These are phyloP conservation scores for Wickerhamiella azyma DNA, from an alignment of 805 yeast genomes.

Conservation along the genomic window DNA sequence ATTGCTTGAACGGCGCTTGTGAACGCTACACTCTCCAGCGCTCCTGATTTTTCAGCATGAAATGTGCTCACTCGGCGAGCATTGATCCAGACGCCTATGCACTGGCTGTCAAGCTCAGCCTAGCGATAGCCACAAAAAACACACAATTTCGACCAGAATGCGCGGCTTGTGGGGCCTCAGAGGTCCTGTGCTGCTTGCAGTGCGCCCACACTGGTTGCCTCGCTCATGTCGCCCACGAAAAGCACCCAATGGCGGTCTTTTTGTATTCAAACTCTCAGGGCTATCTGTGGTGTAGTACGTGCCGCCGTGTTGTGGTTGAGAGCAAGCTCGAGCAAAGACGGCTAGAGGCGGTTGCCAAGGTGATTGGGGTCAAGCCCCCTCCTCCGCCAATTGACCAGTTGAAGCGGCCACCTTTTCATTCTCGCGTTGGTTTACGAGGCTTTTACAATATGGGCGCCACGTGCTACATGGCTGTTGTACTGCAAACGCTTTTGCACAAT, in stretches of 20 bases:
- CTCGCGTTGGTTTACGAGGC: conserved; percentile 73
- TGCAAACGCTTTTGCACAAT: conserved; percentile 82
- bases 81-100: neutral
- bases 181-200: conserved; percentile 23
- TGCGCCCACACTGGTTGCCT: conserved; percentile 18
- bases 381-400: neutral
- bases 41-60: too few relatives aligned
- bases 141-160: neutral
- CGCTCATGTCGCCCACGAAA: conserved; percentile 12
- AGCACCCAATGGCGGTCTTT: conserved; percentile 52
- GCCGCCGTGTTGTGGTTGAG: conserved; percentile 59
- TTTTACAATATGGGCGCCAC: conserved; percentile 92
- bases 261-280: conserved; percentile 42
- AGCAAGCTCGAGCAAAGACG: conserved; percentile 42
- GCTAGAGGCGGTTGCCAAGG: conserved; percentile 6
- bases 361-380: neutral
- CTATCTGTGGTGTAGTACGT: conserved; percentile 57
- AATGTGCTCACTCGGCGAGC: neutral
- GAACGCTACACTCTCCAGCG: too few relatives aligned
- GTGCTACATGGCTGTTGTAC: conserved; percentile 88
- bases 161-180: conserved; percentile 3
- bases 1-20: too few relatives aligned
- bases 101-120: neutral
- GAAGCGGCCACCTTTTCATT: conserved; percentile 26
- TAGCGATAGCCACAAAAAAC: conserved; percentile 4